Evolutionary conservation across 164 flowering plant species (phyloP), one percentile per base, ranked within the genome.

Genomic region (Buxus sempervirens): DNA sequence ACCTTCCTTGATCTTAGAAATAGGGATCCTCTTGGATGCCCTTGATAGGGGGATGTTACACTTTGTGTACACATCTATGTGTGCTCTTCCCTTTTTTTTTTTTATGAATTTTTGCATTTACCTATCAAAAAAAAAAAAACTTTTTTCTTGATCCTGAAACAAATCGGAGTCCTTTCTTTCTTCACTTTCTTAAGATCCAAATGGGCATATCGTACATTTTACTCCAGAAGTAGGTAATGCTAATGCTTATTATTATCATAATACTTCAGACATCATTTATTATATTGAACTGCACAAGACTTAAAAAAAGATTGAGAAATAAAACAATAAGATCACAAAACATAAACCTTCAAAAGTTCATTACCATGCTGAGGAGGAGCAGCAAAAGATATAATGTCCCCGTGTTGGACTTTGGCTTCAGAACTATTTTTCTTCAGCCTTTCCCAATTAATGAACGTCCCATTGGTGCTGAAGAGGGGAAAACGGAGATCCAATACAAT

Each of bases 361-460:
- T 67, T 84, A 85, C 94, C 88, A 82, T 73, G 75, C 27, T 86
- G 81, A 48, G 99, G 99, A 74, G 86, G 84, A 72, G 85, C 81
- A 59, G 82, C 88, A 65, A 90, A 81, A 38, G 99, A 92, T 70
- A 95, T 72, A 62, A 95, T 86, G 75, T 95, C 99, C 58, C 97
- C 97, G 80, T 95, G 96, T 55, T 75, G 71, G 55, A 95, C 70
- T 65, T 74, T 80, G 16, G 71, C 78, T 76, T 80, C 98, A 32
- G 88, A 58, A 62, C 77, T 71, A 70, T 68, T 76, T 77, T 84
- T 93, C 61, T 53, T 86, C 79, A 90, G 73, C 82, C 66, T 89
- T 73, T 82, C 83, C 93, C 96, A 86, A 71, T 95, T 95, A 25
- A 88, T 70, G 76, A 73, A 95, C 19, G 99, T 92, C 28, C 99